Conservation (phyloP, 257 asterid species). For the Eucommia ulmoides region DNA sequence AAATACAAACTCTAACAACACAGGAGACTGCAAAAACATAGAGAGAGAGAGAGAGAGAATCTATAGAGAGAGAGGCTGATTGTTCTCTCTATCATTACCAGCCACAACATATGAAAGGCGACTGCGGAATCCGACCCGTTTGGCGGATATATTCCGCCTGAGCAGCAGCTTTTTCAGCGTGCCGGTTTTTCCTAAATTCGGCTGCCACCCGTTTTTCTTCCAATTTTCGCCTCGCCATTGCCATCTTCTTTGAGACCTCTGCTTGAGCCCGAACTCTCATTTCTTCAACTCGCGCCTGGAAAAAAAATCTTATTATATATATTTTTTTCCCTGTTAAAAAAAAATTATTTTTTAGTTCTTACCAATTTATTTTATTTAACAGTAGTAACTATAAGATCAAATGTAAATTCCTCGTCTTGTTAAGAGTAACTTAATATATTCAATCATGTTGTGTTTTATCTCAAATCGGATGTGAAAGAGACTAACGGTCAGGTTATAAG, state of each 20-base stretch:
- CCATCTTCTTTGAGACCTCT: slow-evolving; percentile 76
- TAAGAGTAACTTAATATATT: too few species aligned
- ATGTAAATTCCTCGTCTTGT: too few species aligned
- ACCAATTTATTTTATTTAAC: too few species aligned
- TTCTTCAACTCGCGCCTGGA: slow-evolving; percentile 61
- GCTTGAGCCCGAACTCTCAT: slow-evolving; percentile 80
- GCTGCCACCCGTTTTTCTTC: slow-evolving; percentile 69
- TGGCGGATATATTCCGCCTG: slow-evolving; percentile 71
- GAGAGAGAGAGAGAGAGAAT: too few species aligned
- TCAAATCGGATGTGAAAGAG: too few species aligned
- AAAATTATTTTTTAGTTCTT: too few species aligned
- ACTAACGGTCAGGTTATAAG: too few species aligned
- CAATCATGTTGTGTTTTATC: too few species aligned
- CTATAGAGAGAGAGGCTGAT: too few species aligned
- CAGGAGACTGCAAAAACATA: too few species aligned
- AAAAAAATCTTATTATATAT: neutral
- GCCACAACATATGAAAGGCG: slow-evolving; percentile 65
- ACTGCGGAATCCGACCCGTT: slow-evolving; percentile 73
- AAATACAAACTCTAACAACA: too few species aligned
- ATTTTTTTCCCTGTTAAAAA: neutral
- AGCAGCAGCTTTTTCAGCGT: slow-evolving; percentile 60
- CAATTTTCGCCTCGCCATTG: slow-evolving; percentile 77
- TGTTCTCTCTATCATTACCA: slow-evolving; percentile 41
- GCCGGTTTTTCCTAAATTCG: slow-evolving; percentile 54
- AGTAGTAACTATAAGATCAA: too few species aligned